phyloP scores from a whole-genome alignment of 2,329 filamentous ascomycete species.

The Macrophomina tecta region DNA sequence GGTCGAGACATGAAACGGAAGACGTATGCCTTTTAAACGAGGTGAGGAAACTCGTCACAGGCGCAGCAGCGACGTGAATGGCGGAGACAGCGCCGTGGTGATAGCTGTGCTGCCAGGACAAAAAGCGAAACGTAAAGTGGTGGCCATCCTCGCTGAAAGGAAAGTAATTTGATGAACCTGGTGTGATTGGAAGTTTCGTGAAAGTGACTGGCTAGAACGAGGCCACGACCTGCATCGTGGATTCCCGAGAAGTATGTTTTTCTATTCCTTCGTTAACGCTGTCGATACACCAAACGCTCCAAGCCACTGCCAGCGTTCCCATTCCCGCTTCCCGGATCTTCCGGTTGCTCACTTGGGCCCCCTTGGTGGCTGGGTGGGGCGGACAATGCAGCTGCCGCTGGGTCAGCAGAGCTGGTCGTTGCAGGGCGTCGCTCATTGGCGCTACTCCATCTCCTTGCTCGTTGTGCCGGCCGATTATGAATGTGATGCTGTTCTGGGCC shows the following conservation, averaged over 20 bases:
- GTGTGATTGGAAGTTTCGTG: neutral
- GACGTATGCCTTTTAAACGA: neutral
- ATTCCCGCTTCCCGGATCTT: constrained; percentile 5
- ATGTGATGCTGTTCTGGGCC: constrained; percentile 13
- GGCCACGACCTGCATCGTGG: neutral
- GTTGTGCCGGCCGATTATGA: neutral
- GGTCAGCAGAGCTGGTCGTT: constrained; percentile 11
- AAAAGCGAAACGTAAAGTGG: neutral
- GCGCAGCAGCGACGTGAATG: constrained; percentile 7
- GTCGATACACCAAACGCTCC: constrained; percentile 23
- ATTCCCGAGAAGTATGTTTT: neutral
- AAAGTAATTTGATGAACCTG: neutral
- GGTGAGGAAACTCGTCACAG: constrained; percentile 9
- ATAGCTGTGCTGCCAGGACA: constrained; percentile 2
- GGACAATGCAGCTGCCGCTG: neutral
- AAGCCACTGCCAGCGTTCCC: neutral
- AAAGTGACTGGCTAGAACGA: too few species aligned
- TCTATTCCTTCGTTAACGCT: constrained; percentile 1
- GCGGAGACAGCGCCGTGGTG: neutral
- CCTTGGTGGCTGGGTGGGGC: constrained; percentile 4
- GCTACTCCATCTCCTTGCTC: constrained; percentile 23
- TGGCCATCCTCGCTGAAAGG: neutral
- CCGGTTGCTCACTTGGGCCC: neutral
- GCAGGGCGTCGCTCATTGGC: constrained; percentile 19
- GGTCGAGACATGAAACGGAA: neutral